Conservation (phyloP, 306 rosid genomes). For the Betula pendula region DNA sequence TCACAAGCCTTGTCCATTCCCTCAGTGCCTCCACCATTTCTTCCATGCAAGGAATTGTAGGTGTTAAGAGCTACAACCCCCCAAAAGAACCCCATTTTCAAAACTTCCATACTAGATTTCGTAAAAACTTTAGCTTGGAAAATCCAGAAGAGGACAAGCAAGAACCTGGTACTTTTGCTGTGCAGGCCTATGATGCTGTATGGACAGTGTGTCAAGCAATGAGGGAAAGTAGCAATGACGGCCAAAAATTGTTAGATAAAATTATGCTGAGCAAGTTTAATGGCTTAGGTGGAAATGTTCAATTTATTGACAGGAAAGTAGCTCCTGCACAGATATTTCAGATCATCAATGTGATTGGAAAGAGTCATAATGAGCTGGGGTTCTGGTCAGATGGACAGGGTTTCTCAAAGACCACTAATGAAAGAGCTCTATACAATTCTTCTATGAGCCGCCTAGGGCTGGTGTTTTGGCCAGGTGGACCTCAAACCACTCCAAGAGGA, state of each 20-base stretch:
- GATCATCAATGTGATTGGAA: constrained; percentile 50
- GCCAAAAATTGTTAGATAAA: constrained; percentile 26
- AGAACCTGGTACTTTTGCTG: constrained; percentile 51
- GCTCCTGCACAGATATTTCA: constrained; percentile 26
- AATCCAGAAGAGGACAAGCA: constrained; percentile 35
- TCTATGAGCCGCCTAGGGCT: constrained; percentile 39
- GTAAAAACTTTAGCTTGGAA: constrained; percentile 25
- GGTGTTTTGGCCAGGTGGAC: constrained; percentile 51
- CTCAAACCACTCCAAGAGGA: constrained; percentile 40
- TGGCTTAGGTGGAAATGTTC: constrained; percentile 21
- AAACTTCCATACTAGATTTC: constrained; percentile 30
- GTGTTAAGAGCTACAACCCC: constrained; percentile 40
- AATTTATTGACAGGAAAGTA: constrained; percentile 28
- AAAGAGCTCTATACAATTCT: constrained; percentile 1
- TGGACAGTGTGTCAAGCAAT: constrained; percentile 38
- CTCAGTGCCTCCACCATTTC: constrained; percentile 42
- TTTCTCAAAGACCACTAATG: constrained; percentile 25
- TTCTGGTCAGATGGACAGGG: constrained; percentile 46
- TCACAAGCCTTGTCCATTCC: constrained; percentile 50
- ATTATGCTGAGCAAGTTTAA: constrained; percentile 26
- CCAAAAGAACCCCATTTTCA: constrained; percentile 7
- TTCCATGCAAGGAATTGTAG: constrained; percentile 51
- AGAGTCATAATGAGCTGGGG: constrained; percentile 44
- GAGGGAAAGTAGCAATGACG: constrained; percentile 20
- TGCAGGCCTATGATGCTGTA: constrained; percentile 53